These are phyloP conservation scores for Coemansia sp. DNA, from an alignment of 192 early-diverging fungal species.

Conservation along the genomic window DNA sequence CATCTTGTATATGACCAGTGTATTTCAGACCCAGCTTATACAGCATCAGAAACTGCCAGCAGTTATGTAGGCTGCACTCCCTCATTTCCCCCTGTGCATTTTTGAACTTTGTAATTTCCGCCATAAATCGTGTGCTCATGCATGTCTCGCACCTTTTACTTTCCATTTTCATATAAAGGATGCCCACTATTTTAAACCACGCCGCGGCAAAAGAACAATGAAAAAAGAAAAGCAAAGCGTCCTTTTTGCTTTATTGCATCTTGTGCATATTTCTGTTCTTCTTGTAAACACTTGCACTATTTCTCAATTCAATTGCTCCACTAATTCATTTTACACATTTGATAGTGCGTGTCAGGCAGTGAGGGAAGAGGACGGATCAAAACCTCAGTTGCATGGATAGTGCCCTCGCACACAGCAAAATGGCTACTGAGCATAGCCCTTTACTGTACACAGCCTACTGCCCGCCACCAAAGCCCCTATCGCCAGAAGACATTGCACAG, in stretches of 20 bases:
- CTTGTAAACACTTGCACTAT: background rate
- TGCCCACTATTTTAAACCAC: too few relatives aligned
- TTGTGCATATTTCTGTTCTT: conserved; percentile 1
- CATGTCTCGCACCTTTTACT: too few relatives aligned
- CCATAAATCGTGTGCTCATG: too few relatives aligned
- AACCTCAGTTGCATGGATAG: background rate
- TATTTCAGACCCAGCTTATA: background rate
- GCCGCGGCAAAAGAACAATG: background rate
- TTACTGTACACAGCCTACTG: conserved; percentile 27
- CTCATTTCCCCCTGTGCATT: too few relatives aligned
- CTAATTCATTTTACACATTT: background rate
- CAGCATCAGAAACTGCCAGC: background rate
- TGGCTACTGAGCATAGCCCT: conserved; percentile 4
- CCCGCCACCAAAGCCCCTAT: conserved; percentile 43
- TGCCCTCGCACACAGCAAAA: background rate
- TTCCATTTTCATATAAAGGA: too few relatives aligned
- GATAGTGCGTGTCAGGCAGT: background rate
- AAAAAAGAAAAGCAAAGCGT: background rate
- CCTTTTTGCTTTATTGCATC: background rate
- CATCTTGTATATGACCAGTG: background rate
- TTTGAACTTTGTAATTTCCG: too few relatives aligned
- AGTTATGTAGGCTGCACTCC: too few relatives aligned
- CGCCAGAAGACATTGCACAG: conserved; percentile 44
- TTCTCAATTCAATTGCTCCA: background rate
- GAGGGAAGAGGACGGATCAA: background rate